Conservation (phyloP, 768 basidiomycete species). For the Suillus spraguei region DNA sequence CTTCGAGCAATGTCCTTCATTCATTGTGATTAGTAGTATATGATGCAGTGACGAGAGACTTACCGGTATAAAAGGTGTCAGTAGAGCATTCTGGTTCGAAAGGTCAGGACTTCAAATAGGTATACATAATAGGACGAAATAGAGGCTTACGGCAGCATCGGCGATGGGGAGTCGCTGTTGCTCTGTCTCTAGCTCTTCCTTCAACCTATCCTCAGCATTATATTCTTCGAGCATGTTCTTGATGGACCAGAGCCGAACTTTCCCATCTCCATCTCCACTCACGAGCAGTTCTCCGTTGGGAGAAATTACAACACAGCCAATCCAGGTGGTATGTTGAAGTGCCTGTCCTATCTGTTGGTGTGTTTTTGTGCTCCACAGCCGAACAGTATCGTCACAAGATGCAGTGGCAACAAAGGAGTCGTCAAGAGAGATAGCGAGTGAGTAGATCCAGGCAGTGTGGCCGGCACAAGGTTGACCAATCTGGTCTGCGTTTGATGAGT, state of each 20-base stretch:
- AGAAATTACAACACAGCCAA: neutral
- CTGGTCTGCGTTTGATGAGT: neutral
- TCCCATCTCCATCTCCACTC: slow-evolving; percentile 16
- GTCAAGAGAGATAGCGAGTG: slow-evolving; percentile 30
- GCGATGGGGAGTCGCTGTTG: neutral
- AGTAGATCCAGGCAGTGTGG: slow-evolving; percentile 24
- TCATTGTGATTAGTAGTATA: neutral
- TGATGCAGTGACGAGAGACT: neutral
- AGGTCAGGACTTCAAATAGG: too few relatives aligned
- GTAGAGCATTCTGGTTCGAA: neutral
- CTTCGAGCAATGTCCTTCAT: neutral
- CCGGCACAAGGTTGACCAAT: slow-evolving; percentile 7
- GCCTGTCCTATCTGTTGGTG: neutral
- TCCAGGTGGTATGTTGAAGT: neutral
- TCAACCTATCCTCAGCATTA: neutral
- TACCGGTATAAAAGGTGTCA: neutral
- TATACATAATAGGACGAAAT: neutral
- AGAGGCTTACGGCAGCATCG: neutral
- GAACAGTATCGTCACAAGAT: slow-evolving; percentile 32
- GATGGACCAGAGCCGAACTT: slow-evolving; percentile 4
- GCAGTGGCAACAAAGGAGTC: slow-evolving; percentile 30
- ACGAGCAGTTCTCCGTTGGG: slow-evolving; percentile 5
- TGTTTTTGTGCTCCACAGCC: slow-evolving; percentile 23
- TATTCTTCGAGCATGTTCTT: neutral
- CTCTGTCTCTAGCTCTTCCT: neutral